Evolutionary conservation across 106 monocot genomes (phyloP).

Genomic region (Platanthera guangdongensis): DNA sequence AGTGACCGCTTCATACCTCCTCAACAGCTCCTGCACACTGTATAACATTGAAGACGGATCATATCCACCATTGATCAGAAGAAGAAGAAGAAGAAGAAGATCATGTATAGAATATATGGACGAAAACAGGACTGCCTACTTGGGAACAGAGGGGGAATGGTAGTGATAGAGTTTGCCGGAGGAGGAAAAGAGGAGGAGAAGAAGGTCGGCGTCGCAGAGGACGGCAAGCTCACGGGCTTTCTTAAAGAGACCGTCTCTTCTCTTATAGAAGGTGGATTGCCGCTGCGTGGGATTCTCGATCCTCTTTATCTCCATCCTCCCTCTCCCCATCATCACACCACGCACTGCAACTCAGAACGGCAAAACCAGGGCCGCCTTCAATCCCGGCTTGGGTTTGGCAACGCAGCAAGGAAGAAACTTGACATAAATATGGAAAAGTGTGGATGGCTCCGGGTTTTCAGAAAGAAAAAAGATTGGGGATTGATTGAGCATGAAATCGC

Average conservation of each 20-base stretch:
- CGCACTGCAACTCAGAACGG: background rate
- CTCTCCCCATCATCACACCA: conserved; percentile 52
- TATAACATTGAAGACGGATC: background rate
- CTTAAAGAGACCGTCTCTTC: conserved; percentile 90
- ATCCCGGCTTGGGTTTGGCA: background rate
- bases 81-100: background rate
- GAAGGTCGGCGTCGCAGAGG: conserved; percentile 75
- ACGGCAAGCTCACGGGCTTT: conserved; percentile 76
- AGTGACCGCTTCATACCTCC: conserved; percentile 50
- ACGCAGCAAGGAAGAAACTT: background rate
- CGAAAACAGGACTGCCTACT: conserved; percentile 12
- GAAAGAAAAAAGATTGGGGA: background rate
- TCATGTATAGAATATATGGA: background rate
- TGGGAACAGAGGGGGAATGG: conserved; percentile 53
- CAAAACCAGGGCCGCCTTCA: background rate
- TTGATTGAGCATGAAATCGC: background rate
- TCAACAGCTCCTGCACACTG: conserved; percentile 49
- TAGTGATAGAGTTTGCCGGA: conserved; percentile 81
- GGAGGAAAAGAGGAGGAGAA: conserved; percentile 79
- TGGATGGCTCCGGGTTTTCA: background rate
- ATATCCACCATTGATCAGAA: background rate
- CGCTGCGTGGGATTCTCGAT: conserved; percentile 80
- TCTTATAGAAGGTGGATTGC: conserved; percentile 94
- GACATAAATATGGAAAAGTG: conserved; percentile 7
- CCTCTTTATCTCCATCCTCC: conserved; percentile 79